Evolutionary conservation across 768 basidiomycete species (phyloP), one percentile per base, ranked within the genome.

Genomic region (Porphyrellus cyaneotinctus): DNA sequence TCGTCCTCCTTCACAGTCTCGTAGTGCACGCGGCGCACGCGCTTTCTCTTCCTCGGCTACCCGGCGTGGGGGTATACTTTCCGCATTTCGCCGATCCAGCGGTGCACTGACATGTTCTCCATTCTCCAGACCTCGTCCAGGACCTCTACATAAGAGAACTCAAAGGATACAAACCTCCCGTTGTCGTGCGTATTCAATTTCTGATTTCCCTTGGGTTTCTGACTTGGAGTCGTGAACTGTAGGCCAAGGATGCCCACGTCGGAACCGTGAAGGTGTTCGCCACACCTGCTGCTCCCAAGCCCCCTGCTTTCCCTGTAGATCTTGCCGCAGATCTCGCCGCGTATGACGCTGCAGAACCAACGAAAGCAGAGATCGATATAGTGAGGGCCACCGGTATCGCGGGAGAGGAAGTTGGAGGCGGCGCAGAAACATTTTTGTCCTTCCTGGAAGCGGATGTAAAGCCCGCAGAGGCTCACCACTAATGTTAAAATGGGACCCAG

Each of bases 201-300:
- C 17, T 44, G 4, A 7, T 7, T 46, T 23, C 3, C 32, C 5
- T 45, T 33, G 30, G 2, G n/a, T 26, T 17, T 24, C 52, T 56
- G 31, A 54, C 39, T 10, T 41, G n/a, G 15, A 39, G 52, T 31
- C 12, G n/a, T 31, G 17, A 36, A 18, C 14, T 30, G 20, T 22
- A 98, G 95, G 82, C 87, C 57, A 85, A 90, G 71, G 90, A 97
- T 69, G 93, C 93, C 48, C 91, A 93, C 69, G 83, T 92, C 62
- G 91, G 90, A 51, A 75, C 70, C 52, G 94, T 98, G 55, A 97
- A 95, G 74, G 66, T 80, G 47, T 95, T 87, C 80, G 68, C 83
- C 30, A 70, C 83, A 23, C 95, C 95, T 1, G 70, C 85, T 15
- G 65, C 82, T 23, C 97, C 95, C 47, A 77, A 83, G 52, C 71